These are phyloP conservation scores for Avicennia marina DNA, from an alignment of 257 asterid genomes.

Conservation along the genomic window DNA sequence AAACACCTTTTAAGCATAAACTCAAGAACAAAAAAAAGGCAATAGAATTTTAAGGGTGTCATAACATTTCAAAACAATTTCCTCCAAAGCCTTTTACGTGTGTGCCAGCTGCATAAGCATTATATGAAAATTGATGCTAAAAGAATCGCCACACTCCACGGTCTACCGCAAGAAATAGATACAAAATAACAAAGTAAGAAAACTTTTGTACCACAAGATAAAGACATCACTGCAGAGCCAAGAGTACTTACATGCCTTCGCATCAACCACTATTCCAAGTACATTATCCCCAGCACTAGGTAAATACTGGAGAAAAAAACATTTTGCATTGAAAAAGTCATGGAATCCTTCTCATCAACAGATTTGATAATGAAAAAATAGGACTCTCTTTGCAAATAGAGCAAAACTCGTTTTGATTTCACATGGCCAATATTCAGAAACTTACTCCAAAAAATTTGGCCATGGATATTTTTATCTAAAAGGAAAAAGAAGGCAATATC, in stretches of 20 bases:
- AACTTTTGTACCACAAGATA: conserved; percentile 5
- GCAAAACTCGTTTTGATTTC: too few relatives aligned
- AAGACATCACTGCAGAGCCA: conserved; percentile 12
- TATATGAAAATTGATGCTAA: not conserved
- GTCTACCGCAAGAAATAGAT: not conserved
- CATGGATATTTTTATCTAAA: too few relatives aligned
- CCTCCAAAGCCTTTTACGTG: too few relatives aligned
- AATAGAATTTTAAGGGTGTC: too few relatives aligned
- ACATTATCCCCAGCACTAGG: conserved; percentile 81
- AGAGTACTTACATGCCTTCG: conserved; percentile 70
- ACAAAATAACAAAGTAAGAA: not conserved
- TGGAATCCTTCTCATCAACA: not conserved
- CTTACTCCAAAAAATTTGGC: too few relatives aligned
- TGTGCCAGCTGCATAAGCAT: not conserved
- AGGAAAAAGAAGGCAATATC: too few relatives aligned
- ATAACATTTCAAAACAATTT: too few relatives aligned
- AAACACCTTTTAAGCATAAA: too few relatives aligned
- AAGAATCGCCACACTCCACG: not conserved
- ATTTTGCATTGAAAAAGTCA: conserved; percentile 4
- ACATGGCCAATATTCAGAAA: too few relatives aligned
- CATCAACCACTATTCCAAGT: conserved; percentile 84
- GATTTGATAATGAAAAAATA: conserved; percentile 8
- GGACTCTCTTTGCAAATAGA: too few relatives aligned
- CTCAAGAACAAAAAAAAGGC: too few relatives aligned
- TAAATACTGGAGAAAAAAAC: conserved; percentile 51